Evolutionary conservation across 805 yeast species (phyloP), one percentile per base, ranked within the genome.

Genomic region (Blastobotrys americana): DNA sequence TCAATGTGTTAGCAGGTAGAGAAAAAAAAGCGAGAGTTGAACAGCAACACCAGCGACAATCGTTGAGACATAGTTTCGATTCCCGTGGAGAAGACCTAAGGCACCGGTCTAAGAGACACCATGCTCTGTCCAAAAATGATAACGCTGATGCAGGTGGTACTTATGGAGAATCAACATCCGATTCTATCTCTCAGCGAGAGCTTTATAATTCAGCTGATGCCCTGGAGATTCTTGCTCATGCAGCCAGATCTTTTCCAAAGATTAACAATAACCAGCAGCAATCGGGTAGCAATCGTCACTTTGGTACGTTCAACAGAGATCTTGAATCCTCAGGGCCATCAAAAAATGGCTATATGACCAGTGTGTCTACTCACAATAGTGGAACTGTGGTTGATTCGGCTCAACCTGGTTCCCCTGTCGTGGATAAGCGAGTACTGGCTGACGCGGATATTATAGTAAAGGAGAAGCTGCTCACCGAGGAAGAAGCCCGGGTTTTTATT

Each of bases 371-470:
- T 3, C 17, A 34, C 21, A 6, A 40, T 18, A 21, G 18, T 3
- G 21, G 16, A 5, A 34, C 16, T 13, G 39, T 25, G 16, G 15
- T 19, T 9, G 39, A 31, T 15, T 9, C 37, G 6, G 37, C 31
- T 13, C 10, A 25, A 8, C 13, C 8, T 28, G 16, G 16, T 22
- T 4, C 27, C n/a, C 19, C 31, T 13, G 10, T 23, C 20, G 10
- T 23, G 5, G 20, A 17, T 15, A 17, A 15, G 5, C 5, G 36
- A 19, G 37, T 28, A n/a, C 39, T 85, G 15, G 64, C 77, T 0
- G 80, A 75, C 52, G 74, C 82, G 37, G 86, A 80, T 52, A 80
- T 85, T 39, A 82, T 84, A 3, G 64, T 67, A 3, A 51, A 51
- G 8, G 61, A 66, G 2, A 76, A 76, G 18, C 70, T 86, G 42